Evolutionary conservation across 345 rosid genomes (phyloP), one percentile per base, ranked within the genome.

Genomic region (Eucalyptus erythrocorys): DNA sequence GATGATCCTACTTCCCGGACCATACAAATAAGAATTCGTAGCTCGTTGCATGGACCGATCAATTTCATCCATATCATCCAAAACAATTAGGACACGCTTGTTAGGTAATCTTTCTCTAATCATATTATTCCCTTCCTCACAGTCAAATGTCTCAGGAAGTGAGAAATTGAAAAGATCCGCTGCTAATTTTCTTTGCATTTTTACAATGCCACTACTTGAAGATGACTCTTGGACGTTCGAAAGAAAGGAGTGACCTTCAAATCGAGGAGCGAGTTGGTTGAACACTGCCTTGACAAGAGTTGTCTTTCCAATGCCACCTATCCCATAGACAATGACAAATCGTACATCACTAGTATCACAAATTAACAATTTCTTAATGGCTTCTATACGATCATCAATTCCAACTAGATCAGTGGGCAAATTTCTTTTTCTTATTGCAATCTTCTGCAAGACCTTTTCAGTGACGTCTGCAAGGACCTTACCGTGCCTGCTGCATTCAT

Each of bases 1-100:
- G 53, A 49, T 49, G 21, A 15, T 49, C 53, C 53, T 49, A 49
- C 19, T 49, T 17, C 53, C 53, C 4, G 3, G 21, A 49, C 53
- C 21, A 0, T 11, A 49, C 51, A 2, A 15, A 49, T 13, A 10
- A 49, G 13, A 49, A 49, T 49, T 1, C 19, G 12, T 49, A 0
- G 21, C 19, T 49, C 15, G 53, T 49, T 49, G 19, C 21, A 49
- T 49, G 4, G 7, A 49, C 5, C 15, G 53, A 49, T 30, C 34
- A 12, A 12, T 61, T 61, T 61, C 71, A 13, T 13, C 71, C 34
- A 61, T 13, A 8, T 27, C 71, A 61, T 61, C 34, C 13, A 61
- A 61, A 30, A 61, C 71, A 61, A 61, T 16, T 27, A 61, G 13
- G 16, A 61, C 71, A 12, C 7, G 71, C 7, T 61, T 61, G 14